Percentiles rank a stretch among this genome's conserved stretches.
These are phyloP conservation scores for Penicillium diatomitis DNA, from an alignment of 495 filamentous ascomycete genomes.

Conservation along the genomic window DNA sequence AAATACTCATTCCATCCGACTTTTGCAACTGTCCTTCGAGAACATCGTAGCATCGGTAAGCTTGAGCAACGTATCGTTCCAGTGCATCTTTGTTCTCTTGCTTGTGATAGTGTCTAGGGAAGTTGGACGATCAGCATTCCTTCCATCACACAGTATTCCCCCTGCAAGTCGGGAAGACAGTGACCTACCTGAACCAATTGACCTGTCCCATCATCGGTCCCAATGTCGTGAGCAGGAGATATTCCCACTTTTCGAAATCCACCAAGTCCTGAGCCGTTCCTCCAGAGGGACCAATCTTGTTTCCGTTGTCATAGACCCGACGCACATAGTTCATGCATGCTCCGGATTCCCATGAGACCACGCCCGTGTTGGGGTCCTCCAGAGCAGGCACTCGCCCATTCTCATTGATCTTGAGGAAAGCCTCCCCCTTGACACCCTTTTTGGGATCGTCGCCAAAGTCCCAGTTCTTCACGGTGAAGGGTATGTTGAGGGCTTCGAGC, in stretches of 20 bases:
- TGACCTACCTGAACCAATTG: conserved; percentile 31
- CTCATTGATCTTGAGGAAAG: conserved; percentile 75
- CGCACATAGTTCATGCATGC: conserved; percentile 33
- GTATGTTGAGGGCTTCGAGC: conserved; percentile 65
- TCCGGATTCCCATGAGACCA: conserved; percentile 30
- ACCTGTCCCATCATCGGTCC: conserved; percentile 36
- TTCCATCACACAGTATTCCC: background rate
- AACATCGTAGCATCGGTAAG: conserved; percentile 32
- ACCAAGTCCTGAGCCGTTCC: conserved; percentile 29
- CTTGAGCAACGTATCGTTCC: conserved; percentile 28
- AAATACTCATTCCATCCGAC: conserved; percentile 25
- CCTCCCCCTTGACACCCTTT: conserved; percentile 50
- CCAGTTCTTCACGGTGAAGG: conserved; percentile 53
- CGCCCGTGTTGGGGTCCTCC: conserved; percentile 33
- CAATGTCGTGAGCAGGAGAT: conserved; percentile 32
- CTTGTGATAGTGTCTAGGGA: conserved; percentile 18
- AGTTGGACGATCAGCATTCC: background rate
- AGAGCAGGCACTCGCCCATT: conserved; percentile 83
- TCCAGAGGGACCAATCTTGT: conserved; percentile 18
- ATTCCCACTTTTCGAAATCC: conserved; percentile 41
- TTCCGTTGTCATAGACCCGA: conserved; percentile 20
- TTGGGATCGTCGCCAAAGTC: conserved; percentile 44
- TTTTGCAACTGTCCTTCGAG: conserved; percentile 34
- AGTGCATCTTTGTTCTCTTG: conserved; percentile 32
- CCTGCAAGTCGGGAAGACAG: background rate